These are phyloP conservation scores for Cladosporium oxysporum DNA, from an alignment of 2,329 filamentous ascomycete species.

Conservation along the genomic window DNA sequence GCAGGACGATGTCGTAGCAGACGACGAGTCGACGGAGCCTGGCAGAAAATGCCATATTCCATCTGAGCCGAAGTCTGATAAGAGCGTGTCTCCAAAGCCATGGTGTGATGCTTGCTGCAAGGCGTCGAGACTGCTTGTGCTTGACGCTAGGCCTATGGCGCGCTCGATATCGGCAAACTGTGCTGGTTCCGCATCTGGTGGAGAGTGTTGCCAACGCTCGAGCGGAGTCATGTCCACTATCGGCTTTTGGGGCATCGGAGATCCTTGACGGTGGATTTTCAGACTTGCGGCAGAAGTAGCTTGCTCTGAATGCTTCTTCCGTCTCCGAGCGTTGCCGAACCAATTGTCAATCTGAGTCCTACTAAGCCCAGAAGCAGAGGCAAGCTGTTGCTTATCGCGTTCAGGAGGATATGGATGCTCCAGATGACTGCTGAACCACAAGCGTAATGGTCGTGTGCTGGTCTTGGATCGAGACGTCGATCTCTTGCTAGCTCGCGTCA, in stretches of 20 bases:
- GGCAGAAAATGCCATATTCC: background rate
- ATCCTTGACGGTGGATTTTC: background rate
- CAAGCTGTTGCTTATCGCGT: background rate
- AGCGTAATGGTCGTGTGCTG: slow-evolving; percentile 1
- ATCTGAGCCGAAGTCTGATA: background rate
- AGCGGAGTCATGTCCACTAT: slow-evolving; percentile 2
- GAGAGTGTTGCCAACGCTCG: slow-evolving; percentile 12
- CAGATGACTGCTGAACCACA: slow-evolving; percentile 1
- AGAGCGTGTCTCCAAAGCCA: background rate
- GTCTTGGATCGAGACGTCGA: slow-evolving; percentile 1
- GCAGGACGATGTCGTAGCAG: slow-evolving; percentile 1
- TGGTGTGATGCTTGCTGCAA: background rate
- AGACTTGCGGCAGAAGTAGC: background rate
- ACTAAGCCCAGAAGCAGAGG: slow-evolving; percentile 1
- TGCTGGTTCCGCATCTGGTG: slow-evolving; percentile 8
- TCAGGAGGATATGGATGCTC: background rate
- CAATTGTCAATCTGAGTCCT: slow-evolving; percentile 12
- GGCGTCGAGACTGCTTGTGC: background rate
- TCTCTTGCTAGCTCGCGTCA: background rate
- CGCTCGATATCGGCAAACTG: slow-evolving; percentile 10
- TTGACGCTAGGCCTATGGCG: background rate
- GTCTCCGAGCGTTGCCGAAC: slow-evolving; percentile 9
- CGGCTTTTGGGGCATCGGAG: background rate
- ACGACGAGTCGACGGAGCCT: background rate
- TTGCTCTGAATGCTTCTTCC: slow-evolving; percentile 8